Base-by-base conservation (phyloP, 2,329 filamentous ascomycete species). In the Microdochium bolleyi region DNA sequence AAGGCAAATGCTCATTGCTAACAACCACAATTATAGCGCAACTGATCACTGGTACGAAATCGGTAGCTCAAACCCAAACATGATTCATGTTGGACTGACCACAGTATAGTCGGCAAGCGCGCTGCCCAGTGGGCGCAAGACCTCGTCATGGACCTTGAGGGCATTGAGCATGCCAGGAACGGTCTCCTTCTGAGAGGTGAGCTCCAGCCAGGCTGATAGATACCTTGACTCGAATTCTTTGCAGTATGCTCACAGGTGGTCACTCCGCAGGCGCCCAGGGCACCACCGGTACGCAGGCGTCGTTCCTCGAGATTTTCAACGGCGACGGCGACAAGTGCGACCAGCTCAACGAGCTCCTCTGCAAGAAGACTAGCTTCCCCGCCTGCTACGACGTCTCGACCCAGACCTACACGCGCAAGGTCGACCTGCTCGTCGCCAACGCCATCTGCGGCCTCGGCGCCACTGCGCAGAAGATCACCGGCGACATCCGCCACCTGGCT, bases 401-500 rank as follows among this genome's bases (percentile, higher is more conserved):
- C 21, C 88, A 92, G 64, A 75, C 73, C 4, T 73, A 73, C 71
- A 84, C 87, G 3, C 82, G 89, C 57, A 94, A 94, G 72, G 85
- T 96, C 52, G 91, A 96, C 65, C 76, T 88, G 41, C 77, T 85
- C 53, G 76, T 96, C n/a, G 80, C 85, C 61, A 92, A 94, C 64
- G 89, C 88, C n/a, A 74, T 96, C 32, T 78, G 80, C 30, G 88
- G 84, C 1, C 83, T 96, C 51, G 91, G 88, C 24, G 79, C 89
- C n/a, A 89, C 89, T 0, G 88, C 83, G 50, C 80, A 89, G 64
- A 82, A 85, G 55, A 92, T 95, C 55, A 80, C 82, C 49, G 78
- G 79, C 49, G 88, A 92, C 61, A 87, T 94, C 58, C 78, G 88
- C 49, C 85, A 89, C 64, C 74, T 92, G 49, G 85, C 86, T 5